A percentile compares a stretch with the other conserved stretches of the same genome.
These are phyloP conservation scores for Pseudocercospora macadamiae DNA, from an alignment of 2,329 filamentous ascomycete genomes.

Conservation along the genomic window DNA sequence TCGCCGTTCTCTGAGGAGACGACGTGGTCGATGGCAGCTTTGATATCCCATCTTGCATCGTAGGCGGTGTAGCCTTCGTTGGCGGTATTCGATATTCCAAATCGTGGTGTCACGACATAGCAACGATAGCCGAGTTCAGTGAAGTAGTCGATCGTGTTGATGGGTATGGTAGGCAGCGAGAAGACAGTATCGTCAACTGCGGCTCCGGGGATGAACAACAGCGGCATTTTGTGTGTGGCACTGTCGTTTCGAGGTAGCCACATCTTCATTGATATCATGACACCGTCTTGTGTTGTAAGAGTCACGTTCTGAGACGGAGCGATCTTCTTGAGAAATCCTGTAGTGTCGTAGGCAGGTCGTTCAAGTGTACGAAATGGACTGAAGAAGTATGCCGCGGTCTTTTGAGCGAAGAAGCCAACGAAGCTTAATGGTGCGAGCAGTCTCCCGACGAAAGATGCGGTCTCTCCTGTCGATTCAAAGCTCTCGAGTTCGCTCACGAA, in stretches of 20 bases:
- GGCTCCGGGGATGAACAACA: constrained; percentile 66
- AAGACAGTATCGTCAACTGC: constrained; percentile 67
- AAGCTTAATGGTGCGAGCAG: background rate
- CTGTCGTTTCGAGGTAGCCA: background rate
- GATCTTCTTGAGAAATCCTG: background rate
- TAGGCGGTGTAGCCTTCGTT: constrained; percentile 61
- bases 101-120: constrained; percentile 61
- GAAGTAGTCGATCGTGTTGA: constrained; percentile 67
- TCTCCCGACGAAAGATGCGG: background rate
- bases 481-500: background rate
- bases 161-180: constrained; percentile 64
- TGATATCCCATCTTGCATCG: constrained; percentile 63
- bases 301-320: background rate
- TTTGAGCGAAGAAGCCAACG: background rate
- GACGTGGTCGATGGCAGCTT: constrained; percentile 53
- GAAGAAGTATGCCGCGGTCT: background rate
- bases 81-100: constrained; percentile 56
- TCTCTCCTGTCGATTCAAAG: background rate
- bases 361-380: background rate
- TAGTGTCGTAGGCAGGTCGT: background rate
- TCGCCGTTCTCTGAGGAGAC: background rate
- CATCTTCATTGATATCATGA: background rate
- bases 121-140: constrained; percentile 63
- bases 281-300: background rate
- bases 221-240: constrained; percentile 37